Percentiles rank a stretch among this genome's conserved stretches.
These are phyloP conservation scores for Aspergillus sp. DNA, from an alignment of 2,329 filamentous ascomycete genomes.

Conservation along the genomic window DNA sequence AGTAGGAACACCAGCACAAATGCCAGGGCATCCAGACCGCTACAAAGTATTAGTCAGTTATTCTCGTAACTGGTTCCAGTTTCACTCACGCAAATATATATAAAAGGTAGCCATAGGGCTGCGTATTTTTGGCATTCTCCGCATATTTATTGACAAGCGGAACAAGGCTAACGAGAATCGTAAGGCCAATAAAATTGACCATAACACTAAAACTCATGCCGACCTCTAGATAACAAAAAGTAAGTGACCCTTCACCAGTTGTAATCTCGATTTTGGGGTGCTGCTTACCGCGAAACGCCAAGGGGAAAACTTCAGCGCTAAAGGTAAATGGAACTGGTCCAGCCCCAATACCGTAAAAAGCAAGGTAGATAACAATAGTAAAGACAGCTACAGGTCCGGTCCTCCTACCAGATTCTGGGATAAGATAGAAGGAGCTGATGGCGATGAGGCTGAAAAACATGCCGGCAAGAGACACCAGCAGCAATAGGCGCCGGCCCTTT, in stretches of 20 bases:
- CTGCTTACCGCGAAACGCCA: constrained; percentile 21
- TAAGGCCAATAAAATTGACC: constrained; percentile 13
- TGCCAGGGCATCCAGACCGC: neutral
- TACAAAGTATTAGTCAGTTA: too few species aligned
- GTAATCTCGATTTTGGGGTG: too few species aligned
- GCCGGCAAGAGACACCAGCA: constrained; percentile 27
- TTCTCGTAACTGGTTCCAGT: too few species aligned
- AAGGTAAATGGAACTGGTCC: constrained; percentile 27
- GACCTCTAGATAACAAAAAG: constrained; percentile 13
- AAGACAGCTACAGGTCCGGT: constrained; percentile 25
- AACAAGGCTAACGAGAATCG: constrained; percentile 21
- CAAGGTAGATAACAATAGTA: constrained; percentile 34
- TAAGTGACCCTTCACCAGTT: too few species aligned
- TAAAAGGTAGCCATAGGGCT: too few species aligned
- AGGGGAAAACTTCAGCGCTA: constrained; percentile 25
- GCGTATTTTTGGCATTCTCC: neutral
- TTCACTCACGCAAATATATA: too few species aligned
- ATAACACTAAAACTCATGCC: too few species aligned
- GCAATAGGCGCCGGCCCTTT: constrained; percentile 25
- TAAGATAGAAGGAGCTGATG: constrained; percentile 25
- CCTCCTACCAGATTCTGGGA: constrained; percentile 10
- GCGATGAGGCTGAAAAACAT: constrained; percentile 28
- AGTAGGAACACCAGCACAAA: neutral
- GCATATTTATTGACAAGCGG: constrained; percentile 2
- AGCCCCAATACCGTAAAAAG: constrained; percentile 49